A percentile compares a stretch with the other conserved stretches of the same genome.
These are phyloP conservation scores for Cladophialophora chaetospira DNA, from an alignment of 2,329 filamentous ascomycete genomes.

Conservation along the genomic window DNA sequence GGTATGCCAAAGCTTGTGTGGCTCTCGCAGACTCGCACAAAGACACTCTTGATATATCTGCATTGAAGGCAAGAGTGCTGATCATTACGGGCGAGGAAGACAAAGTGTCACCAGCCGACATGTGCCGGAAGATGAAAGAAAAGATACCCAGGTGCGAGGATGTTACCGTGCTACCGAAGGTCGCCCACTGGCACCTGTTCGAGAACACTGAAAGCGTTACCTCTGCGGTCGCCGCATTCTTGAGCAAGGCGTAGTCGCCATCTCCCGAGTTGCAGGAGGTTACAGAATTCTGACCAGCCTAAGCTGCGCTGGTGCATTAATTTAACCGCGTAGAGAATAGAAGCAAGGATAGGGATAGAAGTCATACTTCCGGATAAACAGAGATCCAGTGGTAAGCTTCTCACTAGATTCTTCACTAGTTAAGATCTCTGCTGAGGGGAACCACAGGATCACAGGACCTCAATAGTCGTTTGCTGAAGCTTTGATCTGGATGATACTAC, in stretches of 20 bases:
- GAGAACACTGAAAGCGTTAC: constrained; percentile 47
- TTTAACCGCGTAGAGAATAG: not conserved
- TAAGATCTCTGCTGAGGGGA: not conserved
- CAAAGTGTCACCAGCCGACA: constrained; percentile 42
- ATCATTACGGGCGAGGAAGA: constrained; percentile 53
- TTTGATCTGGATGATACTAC: too few relatives aligned
- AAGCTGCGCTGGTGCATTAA: not conserved
- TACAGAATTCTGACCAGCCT: not conserved
- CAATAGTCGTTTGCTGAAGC: not conserved
- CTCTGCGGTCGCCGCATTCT: constrained; percentile 33
- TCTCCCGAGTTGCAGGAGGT: not conserved
- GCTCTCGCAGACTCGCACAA: constrained; percentile 49
- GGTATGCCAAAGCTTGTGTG: constrained; percentile 57
- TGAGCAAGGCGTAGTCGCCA: constrained; percentile 8
- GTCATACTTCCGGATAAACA: not conserved
- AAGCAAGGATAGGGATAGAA: not conserved
- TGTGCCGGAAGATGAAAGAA: constrained; percentile 37
- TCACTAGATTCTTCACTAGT: not conserved
- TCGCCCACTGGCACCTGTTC: constrained; percentile 56
- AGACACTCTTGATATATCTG: constrained; percentile 37
- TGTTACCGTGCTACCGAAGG: constrained; percentile 42
- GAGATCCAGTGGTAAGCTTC: not conserved
- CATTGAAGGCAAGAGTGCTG: constrained; percentile 39
- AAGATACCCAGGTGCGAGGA: constrained; percentile 36
- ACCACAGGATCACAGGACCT: not conserved